phyloP scores from a whole-genome alignment of 75 land plant genomes.

The Isoetes taiwanensis region DNA sequence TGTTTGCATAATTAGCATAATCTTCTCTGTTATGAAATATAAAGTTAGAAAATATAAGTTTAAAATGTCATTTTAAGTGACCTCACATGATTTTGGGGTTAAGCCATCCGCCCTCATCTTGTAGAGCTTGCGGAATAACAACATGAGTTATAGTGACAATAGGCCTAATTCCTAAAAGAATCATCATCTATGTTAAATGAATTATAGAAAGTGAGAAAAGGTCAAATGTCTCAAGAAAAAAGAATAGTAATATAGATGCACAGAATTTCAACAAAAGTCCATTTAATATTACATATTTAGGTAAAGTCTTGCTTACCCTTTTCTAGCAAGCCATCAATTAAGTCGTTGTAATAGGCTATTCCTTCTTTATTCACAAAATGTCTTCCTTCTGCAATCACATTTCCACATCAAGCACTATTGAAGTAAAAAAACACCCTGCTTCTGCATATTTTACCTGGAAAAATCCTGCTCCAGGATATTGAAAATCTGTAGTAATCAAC shows the following conservation, averaged over 20 bases:
- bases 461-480: slow-evolving; percentile 34
- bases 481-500: slow-evolving; percentile 41
- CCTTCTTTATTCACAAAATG: background rate
- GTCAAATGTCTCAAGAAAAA: too few relatives aligned
- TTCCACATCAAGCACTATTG: too few relatives aligned
- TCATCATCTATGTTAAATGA: too few relatives aligned
- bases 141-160: background rate
- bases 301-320: background rate
- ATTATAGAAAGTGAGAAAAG: too few relatives aligned
- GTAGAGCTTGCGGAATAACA: background rate
- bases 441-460: slow-evolving; percentile 22
- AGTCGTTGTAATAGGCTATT: background rate
- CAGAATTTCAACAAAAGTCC: background rate
- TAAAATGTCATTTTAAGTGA: too few relatives aligned
- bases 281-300: background rate
- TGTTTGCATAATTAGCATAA: slow-evolving; percentile 59
- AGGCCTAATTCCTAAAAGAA: background rate
- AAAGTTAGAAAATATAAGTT: background rate
- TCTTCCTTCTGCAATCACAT: background rate
- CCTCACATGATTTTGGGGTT: background rate
- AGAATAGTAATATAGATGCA: background rate
- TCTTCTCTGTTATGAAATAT: slow-evolving; percentile 30
- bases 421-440: background rate
- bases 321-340: background rate
- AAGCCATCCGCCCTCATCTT: background rate